These are phyloP conservation scores for Aspergillus conjunctus DNA, from an alignment of 495 filamentous ascomycete genomes.

Conservation along the genomic window DNA sequence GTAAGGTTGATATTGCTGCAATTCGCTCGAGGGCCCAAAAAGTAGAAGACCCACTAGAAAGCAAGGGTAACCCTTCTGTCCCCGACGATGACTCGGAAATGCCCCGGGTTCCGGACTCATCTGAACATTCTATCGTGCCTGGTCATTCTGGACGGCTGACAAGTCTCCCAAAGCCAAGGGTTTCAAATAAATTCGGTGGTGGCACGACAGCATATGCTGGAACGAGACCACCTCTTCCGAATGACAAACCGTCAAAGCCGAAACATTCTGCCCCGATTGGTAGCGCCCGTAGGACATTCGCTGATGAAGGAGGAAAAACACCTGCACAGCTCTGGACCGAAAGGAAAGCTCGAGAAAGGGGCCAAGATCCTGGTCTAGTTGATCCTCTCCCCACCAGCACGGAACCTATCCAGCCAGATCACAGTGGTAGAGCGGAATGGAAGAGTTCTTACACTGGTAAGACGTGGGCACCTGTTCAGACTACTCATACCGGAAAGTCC, in stretches of 20 bases:
- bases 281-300: constrained; percentile 86
- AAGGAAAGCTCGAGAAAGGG: constrained; percentile 83
- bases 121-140: constrained; percentile 70
- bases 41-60: constrained; percentile 48
- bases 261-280: constrained; percentile 63
- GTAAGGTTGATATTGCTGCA: constrained; percentile 92
- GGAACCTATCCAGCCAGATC: constrained; percentile 60
- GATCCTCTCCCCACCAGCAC: constrained; percentile 36
- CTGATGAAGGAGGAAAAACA: constrained; percentile 92
- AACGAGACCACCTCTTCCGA: constrained; percentile 84
- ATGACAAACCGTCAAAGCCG: constrained; percentile 56
- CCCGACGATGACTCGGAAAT: constrained; percentile 37
- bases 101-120: constrained; percentile 56
- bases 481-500: constrained; percentile 67
- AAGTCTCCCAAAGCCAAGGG: constrained; percentile 88
- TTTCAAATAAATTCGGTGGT: constrained; percentile 80
- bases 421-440: constrained; percentile 74
- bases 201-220: constrained; percentile 68
- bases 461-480: constrained; percentile 81
- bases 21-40: constrained; percentile 81
- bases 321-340: constrained; percentile 97
- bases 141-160: constrained; percentile 77
- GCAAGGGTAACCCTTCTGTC: constrained; percentile 38
- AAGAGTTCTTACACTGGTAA: constrained; percentile 89
- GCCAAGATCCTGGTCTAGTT: constrained; percentile 43